These are phyloP conservation scores for Sordariomycetes sp. DNA, from an alignment of 2,329 filamentous ascomycete genomes.

Conservation along the genomic window DNA sequence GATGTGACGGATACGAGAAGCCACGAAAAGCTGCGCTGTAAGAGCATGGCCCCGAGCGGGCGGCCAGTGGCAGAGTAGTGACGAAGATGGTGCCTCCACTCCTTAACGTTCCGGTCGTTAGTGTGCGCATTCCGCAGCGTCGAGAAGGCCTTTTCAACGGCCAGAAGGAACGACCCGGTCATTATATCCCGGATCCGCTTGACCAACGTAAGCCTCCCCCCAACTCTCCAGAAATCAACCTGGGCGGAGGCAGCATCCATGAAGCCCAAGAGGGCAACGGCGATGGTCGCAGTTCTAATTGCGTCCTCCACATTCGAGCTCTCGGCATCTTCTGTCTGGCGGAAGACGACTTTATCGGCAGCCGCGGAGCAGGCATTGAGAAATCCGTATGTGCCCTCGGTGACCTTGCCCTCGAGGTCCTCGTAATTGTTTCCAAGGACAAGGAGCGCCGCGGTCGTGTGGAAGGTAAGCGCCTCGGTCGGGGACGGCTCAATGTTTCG, in stretches of 20 bases:
- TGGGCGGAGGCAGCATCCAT: constrained; percentile 69
- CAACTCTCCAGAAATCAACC: constrained; percentile 66
- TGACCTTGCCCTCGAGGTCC: constrained; percentile 51
- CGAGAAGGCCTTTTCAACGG: constrained; percentile 80
- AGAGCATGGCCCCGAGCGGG: constrained; percentile 79
- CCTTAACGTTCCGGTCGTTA: constrained; percentile 51
- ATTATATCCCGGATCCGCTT: constrained; percentile 59
- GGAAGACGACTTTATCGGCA: constrained; percentile 39
- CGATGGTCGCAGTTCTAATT: constrained; percentile 58
- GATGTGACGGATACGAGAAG: constrained; percentile 70
- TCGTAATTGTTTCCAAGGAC: constrained; percentile 63
- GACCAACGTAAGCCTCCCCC: constrained; percentile 61
- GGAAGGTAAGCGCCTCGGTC: constrained; percentile 69
- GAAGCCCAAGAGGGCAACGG: constrained; percentile 81
- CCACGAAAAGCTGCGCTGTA: constrained; percentile 81
- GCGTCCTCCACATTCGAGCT: constrained; percentile 52
- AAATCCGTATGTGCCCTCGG: constrained; percentile 57
- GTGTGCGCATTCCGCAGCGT: constrained; percentile 71
- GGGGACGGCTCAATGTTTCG: constrained; percentile 75
- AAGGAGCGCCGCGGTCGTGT: constrained; percentile 71
- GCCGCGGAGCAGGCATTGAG: constrained; percentile 55
- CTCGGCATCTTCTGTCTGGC: constrained; percentile 39
- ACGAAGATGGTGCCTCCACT: constrained; percentile 79
- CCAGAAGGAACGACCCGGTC: constrained; percentile 72
- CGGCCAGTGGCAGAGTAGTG: constrained; percentile 70